Conservation (phyloP, 331 rosid species). For the Acacia concinna region DNA sequence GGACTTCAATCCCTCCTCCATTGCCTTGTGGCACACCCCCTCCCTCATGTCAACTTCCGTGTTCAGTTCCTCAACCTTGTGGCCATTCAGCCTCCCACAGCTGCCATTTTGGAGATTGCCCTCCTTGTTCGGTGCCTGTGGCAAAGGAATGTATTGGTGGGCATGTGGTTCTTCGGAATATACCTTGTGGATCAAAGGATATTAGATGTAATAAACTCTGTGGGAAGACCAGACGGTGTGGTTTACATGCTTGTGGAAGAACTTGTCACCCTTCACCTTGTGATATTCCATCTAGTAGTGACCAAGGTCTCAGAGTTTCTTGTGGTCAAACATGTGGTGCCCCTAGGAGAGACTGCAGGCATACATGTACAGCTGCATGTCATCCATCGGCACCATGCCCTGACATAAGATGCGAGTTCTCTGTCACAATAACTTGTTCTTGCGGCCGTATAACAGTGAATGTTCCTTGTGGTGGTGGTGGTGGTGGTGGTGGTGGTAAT, state of each 20-base stretch:
- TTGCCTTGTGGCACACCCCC: conserved; percentile 82
- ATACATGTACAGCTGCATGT: conserved; percentile 77
- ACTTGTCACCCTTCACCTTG: conserved; percentile 79
- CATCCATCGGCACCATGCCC: conserved; percentile 83
- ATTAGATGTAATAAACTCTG: conserved; percentile 91
- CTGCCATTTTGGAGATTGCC: conserved; percentile 97
- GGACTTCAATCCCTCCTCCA: conserved; percentile 88
- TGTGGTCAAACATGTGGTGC: conserved; percentile 96
- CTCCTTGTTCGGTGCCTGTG: conserved; percentile 89
- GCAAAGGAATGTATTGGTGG: conserved; percentile 93
- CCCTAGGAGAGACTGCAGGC: conserved; percentile 89
- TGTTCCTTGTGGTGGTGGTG: conserved; percentile 89
- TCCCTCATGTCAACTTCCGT: conserved; percentile 87
- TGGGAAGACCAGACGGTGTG: conserved; percentile 91
- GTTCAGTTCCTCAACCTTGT: conserved; percentile 84
- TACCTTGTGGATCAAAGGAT: conserved; percentile 93
- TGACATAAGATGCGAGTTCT: conserved; percentile 63
- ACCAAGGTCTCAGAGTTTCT: conserved; percentile 52
- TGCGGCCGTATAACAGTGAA: conserved; percentile 72
- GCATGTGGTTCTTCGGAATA: conserved; percentile 87
- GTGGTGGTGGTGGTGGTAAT: conserved; percentile 53
- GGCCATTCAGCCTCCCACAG: conserved; percentile 87
- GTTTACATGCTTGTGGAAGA: conserved; percentile 87
- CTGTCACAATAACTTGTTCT: conserved; percentile 73
- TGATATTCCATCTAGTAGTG: conserved; percentile 47